Evolutionary conservation across 805 yeast genomes (phyloP), one percentile per base, ranked within the genome.

Genomic region (Danielia reshetovae): DNA sequence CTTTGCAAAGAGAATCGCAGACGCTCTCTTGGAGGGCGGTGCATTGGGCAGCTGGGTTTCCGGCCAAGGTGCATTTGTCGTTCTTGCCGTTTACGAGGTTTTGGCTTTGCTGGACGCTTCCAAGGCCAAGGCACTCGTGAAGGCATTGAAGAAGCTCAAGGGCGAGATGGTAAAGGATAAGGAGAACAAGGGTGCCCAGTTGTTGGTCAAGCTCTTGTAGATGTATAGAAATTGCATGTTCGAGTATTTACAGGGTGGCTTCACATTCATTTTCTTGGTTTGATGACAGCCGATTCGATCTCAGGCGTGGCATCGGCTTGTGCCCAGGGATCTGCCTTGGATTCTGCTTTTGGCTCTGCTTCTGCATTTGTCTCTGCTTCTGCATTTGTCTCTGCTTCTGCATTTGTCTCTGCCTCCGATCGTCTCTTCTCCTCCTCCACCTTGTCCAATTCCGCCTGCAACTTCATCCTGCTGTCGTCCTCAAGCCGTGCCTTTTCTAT

Each of bases 51-150:
- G 63, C 38, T 90, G 97, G 97, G 74, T 82, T 28, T 37, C 52
- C 18, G 67, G 70, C 29, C 75, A 75, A 42, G 85, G 93, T 26
- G 77, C 95, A 12, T 90, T 90, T 54, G 85, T 86, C 12, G 68
- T 89, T 35, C 89, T 86, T 32, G 77, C 95, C 1, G 61, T 87
- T n/a, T 74, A 70, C 48, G 97, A 90, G 61, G 72, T 73, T 18
- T 67, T 83, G 49, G 62, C 65, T 32, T 68, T 65, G 3, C 49
- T 40, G 39, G 54, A 60, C 29, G 52, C 60, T 17, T 53, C 60
- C 32, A 62, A 67, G 29, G 69, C 73, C 34, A 64, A 72, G 39
- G 55, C 60, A 19, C 77, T 84, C 45, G 51, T 66, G 38, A 72
- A 77, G 52, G 72, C 67, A 18, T 62, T 89, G 50, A 75, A 74